Evolutionary conservation across 1,284 basidiomycete species (phyloP).

Genomic region (Megacollybia platyphylla): DNA sequence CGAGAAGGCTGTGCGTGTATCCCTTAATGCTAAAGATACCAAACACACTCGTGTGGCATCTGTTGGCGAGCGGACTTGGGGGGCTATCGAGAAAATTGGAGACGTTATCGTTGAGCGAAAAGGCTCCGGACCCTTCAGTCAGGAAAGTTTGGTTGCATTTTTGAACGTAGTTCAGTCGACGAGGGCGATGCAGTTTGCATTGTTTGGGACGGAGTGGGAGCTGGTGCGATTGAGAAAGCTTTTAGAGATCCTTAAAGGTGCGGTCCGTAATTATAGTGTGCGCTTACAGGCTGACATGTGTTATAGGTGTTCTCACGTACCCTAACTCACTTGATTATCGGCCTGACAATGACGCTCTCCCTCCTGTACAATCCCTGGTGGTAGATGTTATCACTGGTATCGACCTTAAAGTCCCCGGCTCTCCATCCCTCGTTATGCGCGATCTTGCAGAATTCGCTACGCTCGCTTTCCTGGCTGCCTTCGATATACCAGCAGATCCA

Average conservation of each 20-base stretch:
- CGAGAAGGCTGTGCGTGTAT: slow-evolving; percentile 61
- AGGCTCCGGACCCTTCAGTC: slow-evolving; percentile 52
- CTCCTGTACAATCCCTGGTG: slow-evolving; percentile 68
- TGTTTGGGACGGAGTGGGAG: slow-evolving; percentile 50
- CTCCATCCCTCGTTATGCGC: slow-evolving; percentile 62
- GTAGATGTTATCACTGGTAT: slow-evolving; percentile 59
- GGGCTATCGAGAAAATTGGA: slow-evolving; percentile 60
- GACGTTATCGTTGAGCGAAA: slow-evolving; percentile 26
- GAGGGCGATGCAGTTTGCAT: slow-evolving; percentile 31
- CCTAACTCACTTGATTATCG: slow-evolving; percentile 75
- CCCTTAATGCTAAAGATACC: slow-evolving; percentile 24
- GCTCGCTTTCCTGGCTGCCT: slow-evolving; percentile 73
- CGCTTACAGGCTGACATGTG: slow-evolving; percentile 1
- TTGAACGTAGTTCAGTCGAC: slow-evolving; percentile 59
- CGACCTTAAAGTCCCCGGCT: slow-evolving; percentile 47
- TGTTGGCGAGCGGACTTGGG: slow-evolving; percentile 56
- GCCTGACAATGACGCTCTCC: slow-evolving; percentile 75
- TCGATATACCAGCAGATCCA: slow-evolving; percentile 32
- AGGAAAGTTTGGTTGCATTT: slow-evolving; percentile 77
- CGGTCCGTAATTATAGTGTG: slow-evolving; percentile 12
- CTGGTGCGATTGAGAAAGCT: slow-evolving; percentile 52
- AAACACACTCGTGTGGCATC: slow-evolving; percentile 30
- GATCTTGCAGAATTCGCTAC: slow-evolving; percentile 81
- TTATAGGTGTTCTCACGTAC: slow-evolving; percentile 67
- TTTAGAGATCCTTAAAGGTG: slow-evolving; percentile 69